Base-by-base conservation (phyloP, 176 grass and related monocot species). In the Eleusine indica region DNA sequence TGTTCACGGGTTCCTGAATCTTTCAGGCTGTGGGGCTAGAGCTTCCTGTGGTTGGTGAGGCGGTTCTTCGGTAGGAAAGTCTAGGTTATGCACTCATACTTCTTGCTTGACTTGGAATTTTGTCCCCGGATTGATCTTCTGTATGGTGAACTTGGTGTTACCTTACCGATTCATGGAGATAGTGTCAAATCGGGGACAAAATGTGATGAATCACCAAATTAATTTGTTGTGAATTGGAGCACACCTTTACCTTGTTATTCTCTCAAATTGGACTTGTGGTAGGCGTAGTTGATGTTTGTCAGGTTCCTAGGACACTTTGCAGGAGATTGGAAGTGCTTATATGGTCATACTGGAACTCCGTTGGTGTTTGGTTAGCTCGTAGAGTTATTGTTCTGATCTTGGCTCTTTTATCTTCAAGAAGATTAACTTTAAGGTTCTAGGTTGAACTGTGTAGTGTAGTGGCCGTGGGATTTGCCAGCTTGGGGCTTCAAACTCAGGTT, bases 1-100 rank as follows among this genome's bases (percentile, higher is more conserved):
- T 16, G 25, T 41, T 67, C 58, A 58, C 3, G 72, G 83, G 70
- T 78, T 82, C 73, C 38, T 86, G 77, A 83, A 81, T 89, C 66
- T 82, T 82, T 66, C 78, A 71, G 83, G 56, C 46, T 56, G 49
- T 84, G 53, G 38, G 47, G 8, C 73, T 71, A 8, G 37, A 63
- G 54, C 77, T 75, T 19, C 17, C 47, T 5, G 29, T 68, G 19
- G 39, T 88, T 66, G 74, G 82, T 48, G 72, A 85, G 78, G 25
- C 38, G 78, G 49, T 74, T 67, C 76, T 25, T 56, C 35, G n/a
- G 19, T 14, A 3, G 13, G 37, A 35, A 4, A 11, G 9, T 52
- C 32, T 22, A 2, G 76, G 71, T 25, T 38, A 89, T 25, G 83
- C 82, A 41, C 47, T 72, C 38, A 56, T 47, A 12, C 6, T 44